Evolutionary conservation across 768 basidiomycete genomes (phyloP), one percentile per base, ranked within the genome.

Genomic region (Tricholoma bakamatsutake): DNA sequence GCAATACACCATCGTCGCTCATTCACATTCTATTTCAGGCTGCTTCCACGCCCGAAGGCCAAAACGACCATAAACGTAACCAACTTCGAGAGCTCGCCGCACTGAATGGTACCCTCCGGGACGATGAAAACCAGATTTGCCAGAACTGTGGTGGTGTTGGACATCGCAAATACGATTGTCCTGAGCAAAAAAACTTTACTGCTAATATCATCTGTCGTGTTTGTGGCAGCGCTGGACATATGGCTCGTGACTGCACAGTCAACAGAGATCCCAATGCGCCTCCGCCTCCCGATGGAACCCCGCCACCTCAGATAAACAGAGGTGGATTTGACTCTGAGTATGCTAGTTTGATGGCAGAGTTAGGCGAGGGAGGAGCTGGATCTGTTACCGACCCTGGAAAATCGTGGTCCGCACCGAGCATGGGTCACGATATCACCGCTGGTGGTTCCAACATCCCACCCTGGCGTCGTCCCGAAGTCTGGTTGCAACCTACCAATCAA

Each of bases 201-300:
- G 97, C 97, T 76, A 96, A 96, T 78, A 95, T 99, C 77, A 96
- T 98, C 68, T 99, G 97, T 80, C 94, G 93, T 67, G 85, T 95
- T 66, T 99, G 97, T 71, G 96, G 96, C 59, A 95, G 93, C 66
- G 93, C 94, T 39, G 96, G 97, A 35, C 96, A 98, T 75, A 98
- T 99, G 96, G 96, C 95, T 50, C 87, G 95, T 62, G 96, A 98
- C 74, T 98, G 96, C 71, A 90, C 92, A 47, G 88, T 91, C 67
- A 90, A 93, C 73, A 93, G 85, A 67, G 91, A 94, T 71, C 89
- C 91, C 57, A 90, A 90, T 64, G 85, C 86, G 17, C 75, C 76
- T 50, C 66, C 71, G 33, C 64, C 74, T 54, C 67, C 74, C 35
- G 73, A 69, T 57, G 78, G 72, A 50, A 70, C 76, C 27, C 74